Conservation (phyloP, 129 eudicot species). For the Helichrysum umbraculigerum region DNA sequence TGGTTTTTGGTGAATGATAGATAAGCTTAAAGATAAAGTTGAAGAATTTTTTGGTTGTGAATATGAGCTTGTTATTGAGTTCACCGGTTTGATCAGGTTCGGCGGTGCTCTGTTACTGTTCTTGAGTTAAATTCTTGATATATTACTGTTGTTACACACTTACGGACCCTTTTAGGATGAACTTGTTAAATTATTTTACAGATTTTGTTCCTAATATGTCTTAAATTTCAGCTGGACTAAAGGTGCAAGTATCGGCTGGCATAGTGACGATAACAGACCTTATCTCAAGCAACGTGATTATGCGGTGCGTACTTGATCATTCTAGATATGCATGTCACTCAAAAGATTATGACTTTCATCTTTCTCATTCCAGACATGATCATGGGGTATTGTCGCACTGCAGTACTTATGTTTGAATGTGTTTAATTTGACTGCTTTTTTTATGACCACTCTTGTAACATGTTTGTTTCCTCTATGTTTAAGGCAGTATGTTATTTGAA, state of each 20-base stretch:
- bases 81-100: slow-evolving; percentile 93
- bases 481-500: slow-evolving; percentile 96
- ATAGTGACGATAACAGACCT: slow-evolving; percentile 90
- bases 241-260: slow-evolving; percentile 99
- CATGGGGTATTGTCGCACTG: too few species aligned
- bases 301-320: slow-evolving; percentile 51
- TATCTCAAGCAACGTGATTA: slow-evolving; percentile 93
- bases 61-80: slow-evolving; percentile 77
- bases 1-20: slow-evolving; percentile 37
- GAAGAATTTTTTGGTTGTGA: slow-evolving; percentile 85
- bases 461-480: slow-evolving; percentile 27
- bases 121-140: background rate
- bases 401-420: background rate
- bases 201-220: background rate
- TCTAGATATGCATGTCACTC: slow-evolving; percentile 1
- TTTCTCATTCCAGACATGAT: background rate
- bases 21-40: slow-evolving; percentile 73
- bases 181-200: background rate
- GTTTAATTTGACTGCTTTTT: background rate
- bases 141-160: background rate
- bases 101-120: slow-evolving; percentile 14
- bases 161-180: background rate
- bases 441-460: background rate
- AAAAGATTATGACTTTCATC: background rate
- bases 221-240: slow-evolving; percentile 66